These are phyloP conservation scores for Malassezia sympodialis DNA, from an alignment of 1,284 basidiomycete species.

Conservation along the genomic window DNA sequence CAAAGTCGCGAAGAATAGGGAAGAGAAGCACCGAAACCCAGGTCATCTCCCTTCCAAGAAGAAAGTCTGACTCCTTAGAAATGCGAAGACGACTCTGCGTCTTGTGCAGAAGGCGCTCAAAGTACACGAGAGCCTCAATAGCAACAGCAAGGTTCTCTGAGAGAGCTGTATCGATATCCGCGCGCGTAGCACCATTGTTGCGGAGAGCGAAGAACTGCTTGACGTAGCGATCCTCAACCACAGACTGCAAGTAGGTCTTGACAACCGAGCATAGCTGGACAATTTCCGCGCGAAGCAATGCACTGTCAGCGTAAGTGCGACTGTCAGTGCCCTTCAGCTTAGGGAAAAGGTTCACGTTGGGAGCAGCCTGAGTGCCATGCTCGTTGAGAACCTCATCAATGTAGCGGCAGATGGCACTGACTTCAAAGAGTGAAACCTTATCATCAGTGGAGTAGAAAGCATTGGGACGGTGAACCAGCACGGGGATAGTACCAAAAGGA, in stretches of 20 bases:
- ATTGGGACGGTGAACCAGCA: conserved; percentile 15
- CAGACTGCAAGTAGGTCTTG: background rate
- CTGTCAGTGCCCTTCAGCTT: background rate
- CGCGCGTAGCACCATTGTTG: conserved; percentile 13
- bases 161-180: conserved; percentile 12
- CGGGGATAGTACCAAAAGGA: conserved; percentile 16
- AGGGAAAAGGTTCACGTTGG: conserved; percentile 1
- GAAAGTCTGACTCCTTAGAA: background rate
- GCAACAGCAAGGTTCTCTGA: background rate
- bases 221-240: conserved; percentile 13
- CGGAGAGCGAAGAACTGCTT: conserved; percentile 18
- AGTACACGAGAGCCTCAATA: conserved; percentile 4
- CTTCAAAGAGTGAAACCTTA: conserved; percentile 7
- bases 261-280: conserved; percentile 4
- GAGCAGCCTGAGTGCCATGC: background rate
- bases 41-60: conserved; percentile 1
- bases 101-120: conserved; percentile 8
- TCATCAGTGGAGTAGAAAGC: conserved; percentile 11
- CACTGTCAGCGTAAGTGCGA: background rate
- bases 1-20: conserved; percentile 16
- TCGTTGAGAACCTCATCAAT: conserved; percentile 9
- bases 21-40: conserved; percentile 16
- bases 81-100: conserved; percentile 3
- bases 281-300: conserved; percentile 6
- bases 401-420: conserved; percentile 13